Evolutionary conservation across 2,329 filamentous ascomycete genomes (phyloP).

Genomic region (Verticillium zaregamsianum): DNA sequence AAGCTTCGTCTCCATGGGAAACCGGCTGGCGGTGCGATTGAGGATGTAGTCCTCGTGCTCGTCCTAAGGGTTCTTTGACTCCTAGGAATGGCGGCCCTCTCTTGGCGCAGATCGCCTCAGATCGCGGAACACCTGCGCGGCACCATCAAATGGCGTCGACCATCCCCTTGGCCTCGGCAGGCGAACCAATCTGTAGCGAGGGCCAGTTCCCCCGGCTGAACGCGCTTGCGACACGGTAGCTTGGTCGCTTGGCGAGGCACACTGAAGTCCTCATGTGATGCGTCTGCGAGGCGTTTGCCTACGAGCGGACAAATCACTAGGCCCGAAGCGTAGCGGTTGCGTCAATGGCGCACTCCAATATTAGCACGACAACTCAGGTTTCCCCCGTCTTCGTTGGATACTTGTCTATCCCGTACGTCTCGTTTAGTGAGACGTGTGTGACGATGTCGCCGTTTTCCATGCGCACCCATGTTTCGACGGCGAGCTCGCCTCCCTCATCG

Average conservation of each 20-base stretch:
- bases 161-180: not conserved
- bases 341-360: not conserved
- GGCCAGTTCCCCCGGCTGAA: not conserved
- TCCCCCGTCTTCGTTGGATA: slow-evolving; percentile 35
- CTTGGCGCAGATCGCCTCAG: not conserved
- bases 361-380: not conserved
- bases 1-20: not conserved
- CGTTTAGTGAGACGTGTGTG: slow-evolving; percentile 51
- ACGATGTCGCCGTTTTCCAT: slow-evolving; percentile 52
- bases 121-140: not conserved
- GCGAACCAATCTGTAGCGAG: not conserved
- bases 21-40: not conserved
- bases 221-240: not conserved
- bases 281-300: not conserved
- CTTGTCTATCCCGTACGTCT: slow-evolving; percentile 52
- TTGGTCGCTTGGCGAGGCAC: not conserved
- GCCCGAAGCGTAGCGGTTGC: not conserved
- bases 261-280: not conserved
- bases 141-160: not conserved
- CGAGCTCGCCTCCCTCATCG: slow-evolving; percentile 26
- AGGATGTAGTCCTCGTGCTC: not conserved
- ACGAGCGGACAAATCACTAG: not conserved
- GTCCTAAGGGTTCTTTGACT: not conserved
- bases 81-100: not conserved
- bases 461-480: slow-evolving; percentile 56